Evolutionary conservation across 345 rosid species (phyloP).

Genomic region (Sonneratia alba): DNA sequence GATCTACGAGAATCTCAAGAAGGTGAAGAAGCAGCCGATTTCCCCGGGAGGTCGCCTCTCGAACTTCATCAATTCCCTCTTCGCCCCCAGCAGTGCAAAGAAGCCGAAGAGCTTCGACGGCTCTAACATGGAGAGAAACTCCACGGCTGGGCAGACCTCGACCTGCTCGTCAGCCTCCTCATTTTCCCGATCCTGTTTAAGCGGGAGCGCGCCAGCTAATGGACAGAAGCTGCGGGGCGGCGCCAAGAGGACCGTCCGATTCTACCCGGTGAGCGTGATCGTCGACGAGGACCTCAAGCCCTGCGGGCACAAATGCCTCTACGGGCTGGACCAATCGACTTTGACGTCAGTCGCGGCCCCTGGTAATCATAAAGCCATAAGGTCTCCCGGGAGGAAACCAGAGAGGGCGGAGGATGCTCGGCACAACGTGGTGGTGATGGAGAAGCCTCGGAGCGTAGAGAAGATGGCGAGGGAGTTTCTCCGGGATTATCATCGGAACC

Average conservation of each 20-base stretch:
- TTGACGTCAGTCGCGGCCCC: constrained; percentile 31
- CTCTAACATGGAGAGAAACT: constrained; percentile 12
- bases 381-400: constrained; percentile 10
- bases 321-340: constrained; percentile 12
- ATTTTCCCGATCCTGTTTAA: constrained; percentile 70
- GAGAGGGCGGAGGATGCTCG: constrained; percentile 7
- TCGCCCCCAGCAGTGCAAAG: constrained; percentile 34
- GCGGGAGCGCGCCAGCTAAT: constrained; percentile 44
- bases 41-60: constrained; percentile 69
- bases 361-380: constrained; percentile 31
- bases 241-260: constrained; percentile 51
- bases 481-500: constrained; percentile 28
- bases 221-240: constrained; percentile 48
- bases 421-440: constrained; percentile 9
- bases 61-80: constrained; percentile 64
- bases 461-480: constrained; percentile 36
- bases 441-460: constrained; percentile 31
- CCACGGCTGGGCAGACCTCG: constrained; percentile 38
- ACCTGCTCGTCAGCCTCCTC: constrained; percentile 65
- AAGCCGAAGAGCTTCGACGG: constrained; percentile 37
- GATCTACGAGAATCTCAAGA: constrained; percentile 49
- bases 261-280: constrained; percentile 59
- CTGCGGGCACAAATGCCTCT: constrained; percentile 33
- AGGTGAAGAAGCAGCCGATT: constrained; percentile 76
- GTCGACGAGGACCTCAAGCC: constrained; percentile 56